Evolutionary conservation across 2,329 filamentous ascomycete genomes (phyloP).

Genomic region (Cytospora piceae): DNA sequence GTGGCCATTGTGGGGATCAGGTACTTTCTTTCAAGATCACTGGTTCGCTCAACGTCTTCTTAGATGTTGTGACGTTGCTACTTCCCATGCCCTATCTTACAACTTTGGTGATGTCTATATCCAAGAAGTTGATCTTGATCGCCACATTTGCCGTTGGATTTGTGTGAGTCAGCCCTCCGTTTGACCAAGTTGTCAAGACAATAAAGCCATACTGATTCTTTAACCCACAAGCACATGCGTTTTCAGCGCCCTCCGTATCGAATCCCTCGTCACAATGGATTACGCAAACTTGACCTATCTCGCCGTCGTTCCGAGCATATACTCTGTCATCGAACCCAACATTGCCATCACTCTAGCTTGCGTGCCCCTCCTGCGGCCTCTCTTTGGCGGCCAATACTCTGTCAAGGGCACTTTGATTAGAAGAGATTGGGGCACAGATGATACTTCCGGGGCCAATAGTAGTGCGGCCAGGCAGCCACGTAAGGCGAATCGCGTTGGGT

Average conservation of each 20-base stretch:
- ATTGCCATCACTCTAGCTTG: constrained; percentile 45
- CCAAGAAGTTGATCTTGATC: constrained; percentile 39
- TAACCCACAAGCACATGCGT: constrained; percentile 38
- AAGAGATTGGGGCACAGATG: not conserved
- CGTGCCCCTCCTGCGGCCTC: constrained; percentile 45
- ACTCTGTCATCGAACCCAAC: constrained; percentile 43
- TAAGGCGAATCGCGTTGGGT: not conserved
- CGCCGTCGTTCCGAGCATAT: constrained; percentile 41
- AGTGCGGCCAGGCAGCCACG: not conserved
- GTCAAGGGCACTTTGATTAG: not conserved
- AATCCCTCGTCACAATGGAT: constrained; percentile 39
- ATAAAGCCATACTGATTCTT: not conserved
- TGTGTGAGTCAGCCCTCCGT: constrained; percentile 35
- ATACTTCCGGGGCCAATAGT: not conserved
- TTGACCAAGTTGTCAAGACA: not conserved
- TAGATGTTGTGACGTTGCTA: constrained; percentile 39
- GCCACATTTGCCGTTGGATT: constrained; percentile 39
- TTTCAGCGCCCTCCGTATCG: constrained; percentile 42
- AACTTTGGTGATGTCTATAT: constrained; percentile 37
- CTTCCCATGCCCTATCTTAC: constrained; percentile 41
- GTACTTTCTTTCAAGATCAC: constrained; percentile 38
- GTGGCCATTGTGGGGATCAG: constrained; percentile 40
- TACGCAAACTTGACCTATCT: constrained; percentile 41
- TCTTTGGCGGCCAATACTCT: constrained; percentile 36
- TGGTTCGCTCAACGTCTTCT: constrained; percentile 39